These are phyloP conservation scores for Hygrophila difformis DNA, from an alignment of 257 asterid genomes.

Conservation along the genomic window DNA sequence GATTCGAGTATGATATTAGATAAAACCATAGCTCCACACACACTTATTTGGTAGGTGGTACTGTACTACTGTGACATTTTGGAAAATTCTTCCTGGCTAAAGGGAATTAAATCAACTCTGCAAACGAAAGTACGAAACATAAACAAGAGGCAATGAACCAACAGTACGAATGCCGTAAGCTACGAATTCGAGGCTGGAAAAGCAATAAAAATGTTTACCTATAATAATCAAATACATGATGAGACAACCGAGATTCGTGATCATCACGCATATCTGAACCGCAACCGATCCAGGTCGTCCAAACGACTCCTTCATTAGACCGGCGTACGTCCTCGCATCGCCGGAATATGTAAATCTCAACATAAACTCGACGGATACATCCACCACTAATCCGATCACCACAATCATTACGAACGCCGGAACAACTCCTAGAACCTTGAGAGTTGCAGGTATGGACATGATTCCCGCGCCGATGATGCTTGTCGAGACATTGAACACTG, in stretches of 20 bases:
- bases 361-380: slow-evolving; percentile 82
- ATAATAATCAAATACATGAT: slow-evolving; percentile 83
- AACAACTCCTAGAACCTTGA: slow-evolving; percentile 72
- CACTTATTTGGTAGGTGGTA: too few species aligned
- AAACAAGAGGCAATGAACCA: too few species aligned
- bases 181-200: background rate
- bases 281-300: slow-evolving; percentile 61
- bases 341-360: slow-evolving; percentile 75
- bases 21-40: too few species aligned
- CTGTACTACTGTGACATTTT: too few species aligned
- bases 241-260: slow-evolving; percentile 85
- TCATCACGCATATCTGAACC: slow-evolving; percentile 72
- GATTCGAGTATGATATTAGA: too few species aligned
- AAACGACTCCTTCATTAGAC: slow-evolving; percentile 76
- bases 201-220: slow-evolving; percentile 30
- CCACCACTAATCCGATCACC: slow-evolving; percentile 50
- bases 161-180: background rate
- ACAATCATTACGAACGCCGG: slow-evolving; percentile 68
- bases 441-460: slow-evolving; percentile 94
- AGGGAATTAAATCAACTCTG: too few species aligned
- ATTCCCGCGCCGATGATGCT: slow-evolving; percentile 95
- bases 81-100: too few species aligned
- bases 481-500: slow-evolving; percentile 85
- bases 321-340: slow-evolving; percentile 73
- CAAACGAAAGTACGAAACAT: too few species aligned